phyloP scores from a whole-genome alignment of 2,329 filamentous ascomycete genomes.

The Epichloe scottii region DNA sequence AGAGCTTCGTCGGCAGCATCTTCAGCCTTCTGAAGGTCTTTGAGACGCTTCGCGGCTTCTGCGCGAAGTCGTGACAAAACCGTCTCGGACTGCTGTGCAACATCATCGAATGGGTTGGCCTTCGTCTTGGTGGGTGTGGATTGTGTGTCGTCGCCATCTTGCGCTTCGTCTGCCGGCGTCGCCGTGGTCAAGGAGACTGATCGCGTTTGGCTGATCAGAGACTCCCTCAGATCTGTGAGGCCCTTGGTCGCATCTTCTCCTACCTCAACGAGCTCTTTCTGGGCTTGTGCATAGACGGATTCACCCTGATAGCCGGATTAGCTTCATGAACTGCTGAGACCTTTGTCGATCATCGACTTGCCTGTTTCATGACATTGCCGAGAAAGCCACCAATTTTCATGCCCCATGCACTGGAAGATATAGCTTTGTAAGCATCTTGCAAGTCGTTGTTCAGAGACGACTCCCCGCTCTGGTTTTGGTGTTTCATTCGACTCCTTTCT shows the following conservation, averaged over 20 bases:
- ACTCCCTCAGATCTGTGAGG: constrained; percentile 55
- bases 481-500: constrained; percentile 33
- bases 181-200: constrained; percentile 52
- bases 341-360: constrained; percentile 19
- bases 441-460: constrained; percentile 71
- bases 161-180: constrained; percentile 16
- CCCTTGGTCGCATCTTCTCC: constrained; percentile 74
- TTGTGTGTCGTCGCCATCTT: constrained; percentile 24
- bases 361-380: constrained; percentile 87
- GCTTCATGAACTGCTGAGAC: not conserved
- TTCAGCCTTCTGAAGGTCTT: constrained; percentile 82
- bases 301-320: constrained; percentile 46
- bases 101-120: constrained; percentile 28
- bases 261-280: constrained; percentile 70
- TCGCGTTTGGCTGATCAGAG: constrained; percentile 60
- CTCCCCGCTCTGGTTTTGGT: constrained; percentile 25
- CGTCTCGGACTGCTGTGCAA: constrained; percentile 37
- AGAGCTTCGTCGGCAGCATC: constrained; percentile 94
- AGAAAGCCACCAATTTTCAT: constrained; percentile 78
- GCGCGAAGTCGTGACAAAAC: constrained; percentile 64
- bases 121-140: constrained; percentile 34
- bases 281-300: constrained; percentile 69
- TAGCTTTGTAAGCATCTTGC: constrained; percentile 88
- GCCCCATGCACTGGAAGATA: constrained; percentile 87
- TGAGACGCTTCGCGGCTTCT: constrained; percentile 72